Evolutionary conservation across 305 asterid species (phyloP), one percentile per base, ranked within the genome.

Genomic region (Fraxinus paxiana): DNA sequence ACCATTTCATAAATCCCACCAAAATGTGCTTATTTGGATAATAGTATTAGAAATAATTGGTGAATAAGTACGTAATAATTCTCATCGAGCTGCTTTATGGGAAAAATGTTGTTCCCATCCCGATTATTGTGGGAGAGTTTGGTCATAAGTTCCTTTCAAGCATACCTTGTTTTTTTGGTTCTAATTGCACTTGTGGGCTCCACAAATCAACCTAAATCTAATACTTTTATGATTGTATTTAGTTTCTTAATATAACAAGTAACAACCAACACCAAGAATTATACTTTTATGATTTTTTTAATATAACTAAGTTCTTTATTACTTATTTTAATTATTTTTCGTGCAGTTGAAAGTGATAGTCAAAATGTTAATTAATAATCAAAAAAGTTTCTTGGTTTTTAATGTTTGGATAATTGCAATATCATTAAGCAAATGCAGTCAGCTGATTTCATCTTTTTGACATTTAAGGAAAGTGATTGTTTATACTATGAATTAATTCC

Each of bases 311-410:
- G 20, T 30, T 83, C 28, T 65, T 26, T 26, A 65, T 82, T 82
- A 81, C 75, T 20, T 80, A 78, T 70, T 75, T 72, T 63, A 84
- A 76, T 84, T 79, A 83, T 81, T 51, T 65, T 65, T 65, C 35
- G 3, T 65, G 10, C 1, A 65, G 74, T 24, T 72, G 94, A 89
- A 83, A 89, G 84, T 86, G 94, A 88, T 83, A 88, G 93, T 87
- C 87, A 90, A 81, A 85, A 83, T 72, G 79, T 81, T 69, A 67
- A 54, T 46, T 81, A 31, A 65, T 76, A 67, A 1, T 33, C 63
- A 75, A 6, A 80, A 76, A 75, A 85, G n/a, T 76, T 81, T 67
- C 20, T 81, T 84, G 88, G 76, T 56, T 65, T 71, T 10, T 77
- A 61, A 76, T 74, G 84, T 85, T 87, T 85, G 91, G 83, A 84